A percentile compares a stretch with the other conserved stretches of the same genome.
phyloP scores from a whole-genome alignment of 2,329 filamentous ascomycete species.

The Trichoderma koningiopsis region DNA sequence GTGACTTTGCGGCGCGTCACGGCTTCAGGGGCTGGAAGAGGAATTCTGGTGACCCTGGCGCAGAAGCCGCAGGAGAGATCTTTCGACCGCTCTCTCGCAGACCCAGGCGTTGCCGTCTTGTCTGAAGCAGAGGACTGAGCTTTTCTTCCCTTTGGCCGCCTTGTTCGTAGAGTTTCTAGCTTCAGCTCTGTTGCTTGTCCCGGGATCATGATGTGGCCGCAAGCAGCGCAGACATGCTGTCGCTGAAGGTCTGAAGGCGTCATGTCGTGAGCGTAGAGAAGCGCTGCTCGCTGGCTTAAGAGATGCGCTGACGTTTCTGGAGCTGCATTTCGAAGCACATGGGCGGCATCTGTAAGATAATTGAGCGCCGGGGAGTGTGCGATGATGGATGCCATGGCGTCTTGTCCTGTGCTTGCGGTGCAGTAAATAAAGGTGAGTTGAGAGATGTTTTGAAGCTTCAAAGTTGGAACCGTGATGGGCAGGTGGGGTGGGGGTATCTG shows the following conservation, averaged over 20 bases:
- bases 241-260: constrained; percentile 51
- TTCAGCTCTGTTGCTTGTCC: constrained; percentile 49
- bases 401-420: neutral
- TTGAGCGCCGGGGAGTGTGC: constrained; percentile 35
- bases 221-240: constrained; percentile 59
- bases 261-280: constrained; percentile 52
- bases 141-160: neutral
- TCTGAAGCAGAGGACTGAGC: neutral
- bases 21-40: constrained; percentile 43
- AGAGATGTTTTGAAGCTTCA: constrained; percentile 16
- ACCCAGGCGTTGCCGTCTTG: neutral
- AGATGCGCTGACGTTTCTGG: constrained; percentile 62
- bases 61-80: constrained; percentile 50
- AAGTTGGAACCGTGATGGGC: constrained; percentile 14
- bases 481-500: constrained; percentile 12
- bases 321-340: constrained; percentile 55
- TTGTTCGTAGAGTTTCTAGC: constrained; percentile 37
- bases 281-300: constrained; percentile 54
- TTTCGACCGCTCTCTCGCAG: constrained; percentile 28
- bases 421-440: neutral
- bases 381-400: neutral
- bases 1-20: constrained; percentile 30
- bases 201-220: constrained; percentile 61
- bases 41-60: constrained; percentile 45
- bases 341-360: constrained; percentile 61